Evolutionary conservation across 805 yeast genomes (phyloP), one percentile per base, ranked within the genome.

Genomic region (Komagataella ulmi): DNA sequence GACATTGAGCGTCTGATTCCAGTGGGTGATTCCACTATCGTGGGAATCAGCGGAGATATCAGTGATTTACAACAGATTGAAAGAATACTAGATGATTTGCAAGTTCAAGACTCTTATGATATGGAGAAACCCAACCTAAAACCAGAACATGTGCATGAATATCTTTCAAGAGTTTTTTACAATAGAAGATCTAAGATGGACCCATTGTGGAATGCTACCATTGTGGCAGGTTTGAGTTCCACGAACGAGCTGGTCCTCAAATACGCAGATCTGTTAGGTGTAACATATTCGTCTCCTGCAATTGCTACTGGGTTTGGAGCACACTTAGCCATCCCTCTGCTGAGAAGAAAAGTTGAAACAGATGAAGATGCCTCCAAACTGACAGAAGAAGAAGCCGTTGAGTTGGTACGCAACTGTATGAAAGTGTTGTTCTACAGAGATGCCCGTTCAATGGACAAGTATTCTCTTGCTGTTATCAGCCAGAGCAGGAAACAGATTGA

Each of bases 221-320:
- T 93, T 52, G 97, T 93, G 50, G 97, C 89, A 12, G 99, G 99
- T 7, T 74, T 85, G 58, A 85, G 85, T 63, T 80, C 77, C 56
- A 60, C 65, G 45, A 75, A 71, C 48, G 74, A 78, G 58, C 88
- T 93, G 47, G 86, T 85, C 60, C 74, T 93, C 62, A 81, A 83
- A 58, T 90, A 87, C 63, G 95, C 89, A 48, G 97, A 93, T 65
- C 72, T 93, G 54, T 76, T 90, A 54, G 99, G 99, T 50, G 96
- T 89, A 24, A 78, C 96, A 2, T 93, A 87, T 67, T 76, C 87
- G 3, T 76, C 98, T 0, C 93, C 96, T 30, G 75, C 95, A 2
- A 71, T 93, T 53, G 97, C 97, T 48, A 90, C 98, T 3, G 99
- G 99, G 1, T 91, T 89, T 65, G 99, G 99, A 54, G 85, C 95